A percentile compares a stretch with the other conserved stretches of the same genome.
phyloP scores from a whole-genome alignment of 352 stramenopile species.

The Pythium coloratum region DNA sequence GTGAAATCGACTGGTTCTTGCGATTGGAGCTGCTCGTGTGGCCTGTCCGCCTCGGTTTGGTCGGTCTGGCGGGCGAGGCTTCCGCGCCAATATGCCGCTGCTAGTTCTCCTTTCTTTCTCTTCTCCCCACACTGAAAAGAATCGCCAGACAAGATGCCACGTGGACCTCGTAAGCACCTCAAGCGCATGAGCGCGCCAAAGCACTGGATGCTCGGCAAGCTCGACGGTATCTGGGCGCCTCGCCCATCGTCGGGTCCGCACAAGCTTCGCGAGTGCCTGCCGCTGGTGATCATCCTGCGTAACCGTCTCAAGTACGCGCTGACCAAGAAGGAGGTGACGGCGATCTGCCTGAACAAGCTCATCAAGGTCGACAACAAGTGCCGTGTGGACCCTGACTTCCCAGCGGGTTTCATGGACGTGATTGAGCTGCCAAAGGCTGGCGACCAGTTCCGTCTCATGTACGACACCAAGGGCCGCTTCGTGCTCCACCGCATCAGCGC shows the following conservation, averaged over 20 bases:
- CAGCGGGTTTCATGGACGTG: slow-evolving; percentile 99
- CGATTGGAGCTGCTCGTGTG: background rate
- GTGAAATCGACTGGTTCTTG: slow-evolving; percentile 9
- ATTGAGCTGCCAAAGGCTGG: slow-evolving; percentile 96
- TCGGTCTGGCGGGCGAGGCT: background rate
- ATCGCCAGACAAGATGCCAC: slow-evolving; percentile 51
- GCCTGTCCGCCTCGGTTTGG: background rate
- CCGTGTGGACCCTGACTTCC: slow-evolving; percentile 98
- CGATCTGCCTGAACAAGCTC: slow-evolving; percentile 99
- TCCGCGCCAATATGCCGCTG: background rate
- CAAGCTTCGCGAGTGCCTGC: slow-evolving; percentile 98
- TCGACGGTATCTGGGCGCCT: slow-evolving; percentile 92
- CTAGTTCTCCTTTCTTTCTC: slow-evolving; percentile 36
- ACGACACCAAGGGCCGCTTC: slow-evolving; percentile 99
- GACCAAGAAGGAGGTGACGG: slow-evolving; percentile 97
- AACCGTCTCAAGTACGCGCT: slow-evolving; percentile 99
- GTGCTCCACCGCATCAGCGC: slow-evolving; percentile 96
- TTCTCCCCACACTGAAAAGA: slow-evolving; percentile 16
- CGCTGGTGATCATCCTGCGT: slow-evolving; percentile 97
- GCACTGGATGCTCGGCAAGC: slow-evolving; percentile 91
- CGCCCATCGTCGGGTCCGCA: slow-evolving; percentile 96
- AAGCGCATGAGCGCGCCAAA: slow-evolving; percentile 87
- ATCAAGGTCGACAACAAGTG: slow-evolving; percentile 98
- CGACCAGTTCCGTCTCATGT: slow-evolving; percentile 97
- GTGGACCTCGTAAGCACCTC: slow-evolving; percentile 86